These are phyloP conservation scores for Cruciata laevipes DNA, from an alignment of 257 asterid genomes.

Conservation along the genomic window DNA sequence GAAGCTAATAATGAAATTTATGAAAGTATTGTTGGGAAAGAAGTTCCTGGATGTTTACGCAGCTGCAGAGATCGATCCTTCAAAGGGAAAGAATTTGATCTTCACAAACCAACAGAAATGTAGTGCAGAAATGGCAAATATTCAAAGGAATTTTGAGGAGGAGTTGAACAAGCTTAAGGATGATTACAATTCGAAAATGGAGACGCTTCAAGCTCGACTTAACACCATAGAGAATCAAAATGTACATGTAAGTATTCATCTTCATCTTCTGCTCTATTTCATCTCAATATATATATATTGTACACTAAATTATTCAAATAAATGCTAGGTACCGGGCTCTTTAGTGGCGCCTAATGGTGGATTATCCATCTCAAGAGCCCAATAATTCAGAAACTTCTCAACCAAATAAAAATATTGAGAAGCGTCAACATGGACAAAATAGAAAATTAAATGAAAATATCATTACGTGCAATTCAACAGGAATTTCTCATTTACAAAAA, in stretches of 20 bases:
- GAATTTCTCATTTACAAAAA: too few relatives aligned
- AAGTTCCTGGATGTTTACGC: background rate
- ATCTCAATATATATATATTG: background rate
- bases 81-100: background rate
- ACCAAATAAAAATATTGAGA: background rate
- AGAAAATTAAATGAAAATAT: too few relatives aligned
- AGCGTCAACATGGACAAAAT: too few relatives aligned
- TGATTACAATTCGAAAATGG: background rate
- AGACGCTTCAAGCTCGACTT: background rate
- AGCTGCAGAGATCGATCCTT: background rate
- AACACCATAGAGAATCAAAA: background rate
- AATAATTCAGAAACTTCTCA: background rate
- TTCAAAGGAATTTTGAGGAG: background rate
- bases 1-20: too few relatives aligned
- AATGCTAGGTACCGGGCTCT: background rate
- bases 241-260: background rate
- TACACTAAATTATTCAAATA: too few relatives aligned
- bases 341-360: background rate
- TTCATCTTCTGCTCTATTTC: too few relatives aligned
- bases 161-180: too few relatives aligned
- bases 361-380: background rate
- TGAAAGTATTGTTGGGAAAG: too few relatives aligned
- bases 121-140: background rate
- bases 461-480: too few relatives aligned
- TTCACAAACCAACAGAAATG: background rate